Percentiles rank a stretch among this genome's conserved stretches.
Conservation (phyloP, 148 eudicot genomes). For the Fagopyrum esculentum region DNA sequence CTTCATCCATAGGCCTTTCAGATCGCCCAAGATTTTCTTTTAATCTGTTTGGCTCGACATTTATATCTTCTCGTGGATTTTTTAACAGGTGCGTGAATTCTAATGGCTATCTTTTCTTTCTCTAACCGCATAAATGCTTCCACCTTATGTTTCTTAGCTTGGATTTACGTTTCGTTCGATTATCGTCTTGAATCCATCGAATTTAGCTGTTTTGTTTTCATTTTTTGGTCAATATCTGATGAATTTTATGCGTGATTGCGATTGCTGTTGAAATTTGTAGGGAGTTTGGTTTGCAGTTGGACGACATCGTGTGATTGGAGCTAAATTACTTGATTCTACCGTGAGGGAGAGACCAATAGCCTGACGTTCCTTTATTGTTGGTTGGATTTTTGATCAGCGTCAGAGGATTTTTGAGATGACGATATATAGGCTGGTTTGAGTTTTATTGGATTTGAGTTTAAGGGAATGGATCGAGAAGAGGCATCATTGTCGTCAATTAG, state of each 20-base stretch:
- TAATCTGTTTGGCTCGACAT: neutral
- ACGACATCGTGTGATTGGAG: conserved; percentile 5
- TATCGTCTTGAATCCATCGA: neutral
- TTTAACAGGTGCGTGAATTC: neutral
- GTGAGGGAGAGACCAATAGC: neutral
- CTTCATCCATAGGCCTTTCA: conserved; percentile 10
- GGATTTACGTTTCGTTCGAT: neutral
- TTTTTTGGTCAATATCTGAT: neutral
- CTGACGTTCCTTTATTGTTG: neutral
- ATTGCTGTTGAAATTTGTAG: conserved; percentile 2
- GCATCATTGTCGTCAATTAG: conserved; percentile 35
- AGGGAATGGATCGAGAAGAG: conserved; percentile 41
- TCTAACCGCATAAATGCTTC: neutral
- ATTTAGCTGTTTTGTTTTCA: neutral
- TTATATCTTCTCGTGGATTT: neutral
- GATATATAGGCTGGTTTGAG: neutral
- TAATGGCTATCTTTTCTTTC: neutral
- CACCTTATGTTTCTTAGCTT: neutral
- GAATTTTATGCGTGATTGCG: neutral
- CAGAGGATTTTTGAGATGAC: neutral
- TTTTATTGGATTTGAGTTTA: conserved; percentile 10
- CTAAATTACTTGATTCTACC: neutral
- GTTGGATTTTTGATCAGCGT: neutral
- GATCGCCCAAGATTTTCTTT: conserved; percentile 3
- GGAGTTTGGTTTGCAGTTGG: neutral